Evolutionary conservation across 768 basidiomycete species (phyloP).

Genomic region (Rhodosporidiobolus odoratus): DNA sequence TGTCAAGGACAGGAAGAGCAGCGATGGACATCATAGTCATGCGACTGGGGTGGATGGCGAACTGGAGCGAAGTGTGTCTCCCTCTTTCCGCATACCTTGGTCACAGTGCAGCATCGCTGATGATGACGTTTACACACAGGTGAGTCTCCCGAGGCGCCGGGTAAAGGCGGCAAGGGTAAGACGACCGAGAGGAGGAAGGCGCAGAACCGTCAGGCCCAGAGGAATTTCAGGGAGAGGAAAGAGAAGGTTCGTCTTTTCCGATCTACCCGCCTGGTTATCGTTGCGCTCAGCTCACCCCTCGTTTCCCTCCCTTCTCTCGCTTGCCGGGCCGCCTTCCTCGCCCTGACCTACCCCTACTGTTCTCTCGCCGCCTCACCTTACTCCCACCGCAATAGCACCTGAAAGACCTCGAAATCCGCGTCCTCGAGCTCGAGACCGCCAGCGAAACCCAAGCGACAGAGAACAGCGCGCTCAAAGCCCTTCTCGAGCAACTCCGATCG

Average conservation of each 20-base stretch:
- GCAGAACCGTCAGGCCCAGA: conserved; percentile 93
- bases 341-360: not conserved
- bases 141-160: conserved; percentile 19
- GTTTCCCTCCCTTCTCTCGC: not conserved
- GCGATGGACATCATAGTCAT: not conserved
- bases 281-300: too few relatives aligned
- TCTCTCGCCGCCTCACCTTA: too few relatives aligned
- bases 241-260: conserved; percentile 51
- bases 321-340: not conserved
- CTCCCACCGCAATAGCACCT: conserved; percentile 60
- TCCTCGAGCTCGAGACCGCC: conserved; percentile 23
- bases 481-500: conserved; percentile 30
- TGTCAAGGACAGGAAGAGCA: conserved; percentile 22
- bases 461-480: conserved; percentile 35
- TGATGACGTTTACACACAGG: not conserved
- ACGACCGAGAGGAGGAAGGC: conserved; percentile 68
- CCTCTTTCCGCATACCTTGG: not conserved
- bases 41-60: conserved; percentile 21
- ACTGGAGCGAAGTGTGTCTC: conserved; percentile 17
- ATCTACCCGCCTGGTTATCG: too few relatives aligned
- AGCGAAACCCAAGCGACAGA: conserved; percentile 14
- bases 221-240: conserved; percentile 93
- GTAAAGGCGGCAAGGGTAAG: conserved; percentile 29
- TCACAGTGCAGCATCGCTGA: not conserved
- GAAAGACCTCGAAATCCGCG: conserved; percentile 49